Evolutionary conservation across 805 yeast genomes (phyloP).

Genomic region (Metschnikowia proteae): DNA sequence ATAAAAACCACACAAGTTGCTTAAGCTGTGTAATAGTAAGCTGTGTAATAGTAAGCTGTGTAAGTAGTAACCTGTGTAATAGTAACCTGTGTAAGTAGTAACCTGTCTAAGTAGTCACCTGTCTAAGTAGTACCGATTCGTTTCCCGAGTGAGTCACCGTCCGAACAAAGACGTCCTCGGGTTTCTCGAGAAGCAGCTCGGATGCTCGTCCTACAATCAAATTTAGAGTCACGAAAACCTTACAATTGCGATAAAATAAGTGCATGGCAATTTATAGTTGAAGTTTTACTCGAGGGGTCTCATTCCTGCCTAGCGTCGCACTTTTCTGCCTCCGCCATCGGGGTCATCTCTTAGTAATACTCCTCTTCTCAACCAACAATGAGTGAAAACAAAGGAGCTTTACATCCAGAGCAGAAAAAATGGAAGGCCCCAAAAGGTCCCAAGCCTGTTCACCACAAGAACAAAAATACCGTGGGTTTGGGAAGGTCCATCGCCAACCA

Average conservation of each 20-base stretch:
- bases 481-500: slow-evolving; percentile 81
- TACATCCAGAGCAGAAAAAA: slow-evolving; percentile 54
- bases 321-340: slow-evolving; percentile 3
- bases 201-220: too few species aligned
- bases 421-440: slow-evolving; percentile 93
- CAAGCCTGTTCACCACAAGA: slow-evolving; percentile 79
- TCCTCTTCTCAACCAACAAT: slow-evolving; percentile 10
- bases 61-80: too few species aligned
- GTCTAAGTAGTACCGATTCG: too few species aligned
- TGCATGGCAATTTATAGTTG: neutral
- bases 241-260: too few species aligned
- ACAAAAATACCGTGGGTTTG: slow-evolving; percentile 77
- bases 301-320: slow-evolving; percentile 5
- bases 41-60: too few species aligned
- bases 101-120: too few species aligned
- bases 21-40: neutral
- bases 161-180: too few species aligned
- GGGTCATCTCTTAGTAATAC: slow-evolving; percentile 3
- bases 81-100: too few species aligned
- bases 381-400: slow-evolving; percentile 36
- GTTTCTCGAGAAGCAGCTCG: too few species aligned
- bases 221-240: too few species aligned
- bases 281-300: neutral
- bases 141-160: too few species aligned
- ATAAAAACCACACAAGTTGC: neutral